Evolutionary conservation across 1,284 basidiomycete genomes (phyloP), one percentile per base, ranked within the genome.

Genomic region (Dichomitus squalens): DNA sequence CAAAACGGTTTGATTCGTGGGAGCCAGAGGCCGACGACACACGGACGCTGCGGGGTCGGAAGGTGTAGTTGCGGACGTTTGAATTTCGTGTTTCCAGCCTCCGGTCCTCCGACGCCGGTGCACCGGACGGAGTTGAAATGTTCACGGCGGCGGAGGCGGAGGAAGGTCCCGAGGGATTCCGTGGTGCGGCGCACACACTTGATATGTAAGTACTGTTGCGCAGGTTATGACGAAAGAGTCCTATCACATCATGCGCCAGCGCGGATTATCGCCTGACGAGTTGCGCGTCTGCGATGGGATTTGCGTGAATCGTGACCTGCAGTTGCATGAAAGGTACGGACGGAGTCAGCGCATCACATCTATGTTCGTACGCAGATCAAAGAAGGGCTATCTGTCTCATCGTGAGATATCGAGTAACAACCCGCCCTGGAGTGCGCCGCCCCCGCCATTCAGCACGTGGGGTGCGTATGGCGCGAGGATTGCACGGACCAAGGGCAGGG

Each of bases 221-320:
- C 29, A 31, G 5, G 11, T 31, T 31, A 6, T 33, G 27, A 7
- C n/a, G 20, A 12, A 47, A 33, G 9, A 11, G 20, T 21, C n/a
- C 11, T 16, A 20, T 21, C n/a, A 20, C 38, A 34, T n/a, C 23
- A n/a, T 8, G 48, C 18, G 4, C 11, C n/a, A 36, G 43, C 23
- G n/a, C 12, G 11, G 33, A 31, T 64, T 53, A 70, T 36, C 68
- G 65, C n/a, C 61, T 65, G 0, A 55, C 67, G 21, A 90, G 71
- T 58, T 77, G 72, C 9, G 86, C 83, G 66, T 93, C 88, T 25
- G 94, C 94, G 57, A 95, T 85, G 8, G 96, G 96, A 73, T 99
- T 99, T 33, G 96, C 92, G 71, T 99, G 96, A 33, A 98, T 91
- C 9, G 93, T 95, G 36, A 97, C 78, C 92, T 95, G 71, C 27